Base-by-base conservation (phyloP, 1,139 yeast genomes). In the Geotrichum reessii region DNA sequence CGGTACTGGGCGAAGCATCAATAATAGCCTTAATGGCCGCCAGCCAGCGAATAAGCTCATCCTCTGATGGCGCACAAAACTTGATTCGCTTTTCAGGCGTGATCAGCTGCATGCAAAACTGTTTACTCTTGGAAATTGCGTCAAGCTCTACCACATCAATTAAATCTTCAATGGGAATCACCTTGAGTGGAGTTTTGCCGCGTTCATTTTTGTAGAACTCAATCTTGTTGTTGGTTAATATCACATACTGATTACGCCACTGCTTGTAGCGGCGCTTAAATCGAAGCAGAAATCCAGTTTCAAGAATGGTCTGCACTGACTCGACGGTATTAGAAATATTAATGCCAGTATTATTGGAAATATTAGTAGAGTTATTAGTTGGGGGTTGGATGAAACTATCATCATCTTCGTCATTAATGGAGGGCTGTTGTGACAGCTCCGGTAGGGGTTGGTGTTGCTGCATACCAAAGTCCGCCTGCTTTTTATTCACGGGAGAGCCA, bases 131-230 rank as follows among this genome's bases (percentile, higher is more conserved):
- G 7, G 80, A 74, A 25, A 78, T 58, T 1, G 83, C 78, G 58
- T 81, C 84, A 49, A 81, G 67, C 62, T 82, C 85, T 46, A 81
- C 79, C 33, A 78, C 82, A 64, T 82, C 86, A 14, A 77, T 68
- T 12, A 82, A 67, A 50, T 78, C 77, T 14, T 22, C 17, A 12
- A 52, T 22, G 7, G 49, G 48, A 6, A 52, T 40, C n/a, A 25
- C 46, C 28, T 52, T 52, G 27, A 17, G 49, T 11, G 48, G 48
- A 11, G 25, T 52, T 19, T 40, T 33, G 33, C 42, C 11, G 33
- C 47, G 46, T 3, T 44, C 28, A 12, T 67, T 66, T 63, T 79
- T 80, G 73, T 77, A 79, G 61, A 81, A 74, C 51, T 74, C 69
- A 40, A 81, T 60, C 22, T 73, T 69, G 48, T 69, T 70, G 62